phyloP scores from a whole-genome alignment of 208 protist species.

The Balamuthia mandrillaris region DNA sequence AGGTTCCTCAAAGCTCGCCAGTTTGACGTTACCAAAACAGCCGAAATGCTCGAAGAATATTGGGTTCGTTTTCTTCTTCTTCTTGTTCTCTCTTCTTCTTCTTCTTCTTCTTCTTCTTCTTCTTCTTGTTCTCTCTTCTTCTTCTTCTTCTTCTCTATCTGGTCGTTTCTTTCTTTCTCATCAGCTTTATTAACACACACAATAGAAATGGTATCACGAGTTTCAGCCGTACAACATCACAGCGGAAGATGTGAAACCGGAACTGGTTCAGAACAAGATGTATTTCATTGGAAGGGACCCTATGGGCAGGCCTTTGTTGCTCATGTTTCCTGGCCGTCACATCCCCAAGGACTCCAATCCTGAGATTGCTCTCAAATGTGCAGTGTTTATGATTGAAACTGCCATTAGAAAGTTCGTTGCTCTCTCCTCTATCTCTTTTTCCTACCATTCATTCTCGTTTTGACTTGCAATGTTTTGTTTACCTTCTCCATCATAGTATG shows the following conservation, averaged over 20 bases:
- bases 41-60: neutral
- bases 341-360: neutral
- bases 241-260: neutral
- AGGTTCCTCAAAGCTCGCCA: neutral
- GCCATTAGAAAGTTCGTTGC: neutral
- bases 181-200: no score
- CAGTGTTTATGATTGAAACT: neutral
- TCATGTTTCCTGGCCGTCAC: neutral
- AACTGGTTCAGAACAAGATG: neutral
- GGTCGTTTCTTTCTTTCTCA: neutral
- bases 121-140: no score
- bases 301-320: neutral
- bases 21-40: neutral
- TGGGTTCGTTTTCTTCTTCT: neutral
- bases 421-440: neutral
- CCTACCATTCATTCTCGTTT: neutral
- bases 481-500: neutral
- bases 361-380: neutral
- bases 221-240: neutral
- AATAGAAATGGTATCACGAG: neutral
- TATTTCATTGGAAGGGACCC: neutral
- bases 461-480: neutral
- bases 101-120: no score
- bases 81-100: neutral
- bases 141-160: no score